Evolutionary conservation across 106 monocot genomes (phyloP), one percentile per base, ranked within the genome.

Genomic region (Narthecium ossifragum): DNA sequence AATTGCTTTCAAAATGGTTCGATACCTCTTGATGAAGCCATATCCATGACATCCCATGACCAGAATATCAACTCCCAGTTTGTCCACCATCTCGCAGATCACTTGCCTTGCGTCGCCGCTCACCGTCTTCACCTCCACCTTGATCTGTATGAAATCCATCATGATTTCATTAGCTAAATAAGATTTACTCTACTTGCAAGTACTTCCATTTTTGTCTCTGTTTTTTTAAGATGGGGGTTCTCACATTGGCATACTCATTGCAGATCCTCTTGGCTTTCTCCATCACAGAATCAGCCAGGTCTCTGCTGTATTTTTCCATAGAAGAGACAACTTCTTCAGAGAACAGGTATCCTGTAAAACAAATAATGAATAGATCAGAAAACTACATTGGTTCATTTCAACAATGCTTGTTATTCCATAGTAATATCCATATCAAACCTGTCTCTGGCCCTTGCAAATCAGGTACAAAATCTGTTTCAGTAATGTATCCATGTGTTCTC

Each of bases 21-120:
- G 3, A 9, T 26, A 78, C 89, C 89, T 89, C 60, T 81, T 84
- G 63, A 89, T 75, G 41, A 85, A 57, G 59, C 89, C 89, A 41
- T 89, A 81, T 13, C 85, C 77, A 78, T 85, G 89, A 55, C 71
- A 83, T 18, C 83, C 88, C 83, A 88, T 68, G n/a, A 88, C 88
- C 29, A 88, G 36, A 6, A 88, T 4, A 45, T 83, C 80, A 15
- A 77, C 83, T 21, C 70, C 70, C 5, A 71, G 23, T 67, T 60
- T 80, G 9, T 76, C 77, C 4, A 66, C 75, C 55, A 41, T 71
- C 0, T 62, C 69, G 12, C 83, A 82, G 9, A 88, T 80, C 43
- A 84, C 80, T 27, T 77, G 68, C 49, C 80, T 75, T 22, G 87
- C 69, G 34, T 82, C 87, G 14, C 87, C 87, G 15, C 46, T 68